Evolutionary conservation across 352 stramenopile species (phyloP).

Genomic region (Pythium folliculosum): DNA sequence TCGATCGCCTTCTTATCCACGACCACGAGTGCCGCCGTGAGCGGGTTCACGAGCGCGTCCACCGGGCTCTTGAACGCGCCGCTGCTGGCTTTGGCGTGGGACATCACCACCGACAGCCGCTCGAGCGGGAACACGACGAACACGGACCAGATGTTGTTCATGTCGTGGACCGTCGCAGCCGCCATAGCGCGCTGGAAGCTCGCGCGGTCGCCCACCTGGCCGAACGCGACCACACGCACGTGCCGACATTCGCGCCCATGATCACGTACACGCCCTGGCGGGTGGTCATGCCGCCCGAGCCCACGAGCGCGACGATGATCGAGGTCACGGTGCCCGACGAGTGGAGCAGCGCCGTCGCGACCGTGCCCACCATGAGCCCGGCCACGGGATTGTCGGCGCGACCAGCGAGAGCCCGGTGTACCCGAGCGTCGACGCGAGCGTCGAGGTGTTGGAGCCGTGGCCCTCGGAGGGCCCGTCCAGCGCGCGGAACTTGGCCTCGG

Average conservation of each 20-base stretch:
- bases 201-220: conserved; percentile 19
- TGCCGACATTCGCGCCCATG: conserved; percentile 76
- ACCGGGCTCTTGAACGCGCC: conserved; percentile 27
- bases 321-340: conserved; percentile 39
- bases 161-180: conserved; percentile 23
- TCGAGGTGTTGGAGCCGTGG: neutral
- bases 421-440: neutral
- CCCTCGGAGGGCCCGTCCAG: neutral
- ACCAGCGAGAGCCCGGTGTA: conserved; percentile 28
- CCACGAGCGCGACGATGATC: conserved; percentile 11
- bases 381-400: conserved; percentile 42
- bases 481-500: neutral
- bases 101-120: conserved; percentile 27
- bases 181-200: conserved; percentile 39
- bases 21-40: conserved; percentile 10
- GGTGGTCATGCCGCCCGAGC: conserved; percentile 12
- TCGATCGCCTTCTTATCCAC: conserved; percentile 24
- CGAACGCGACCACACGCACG: conserved; percentile 18
- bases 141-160: conserved; percentile 23
- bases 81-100: conserved; percentile 10
- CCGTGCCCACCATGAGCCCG: conserved; percentile 44
- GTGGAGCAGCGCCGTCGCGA: conserved; percentile 49
- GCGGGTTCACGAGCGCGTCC: conserved; percentile 28
- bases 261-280: conserved; percentile 72
- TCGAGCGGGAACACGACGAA: conserved; percentile 28